Evolutionary conservation across 2,329 filamentous ascomycete genomes (phyloP).

Genomic region (Ascochyta pisi): DNA sequence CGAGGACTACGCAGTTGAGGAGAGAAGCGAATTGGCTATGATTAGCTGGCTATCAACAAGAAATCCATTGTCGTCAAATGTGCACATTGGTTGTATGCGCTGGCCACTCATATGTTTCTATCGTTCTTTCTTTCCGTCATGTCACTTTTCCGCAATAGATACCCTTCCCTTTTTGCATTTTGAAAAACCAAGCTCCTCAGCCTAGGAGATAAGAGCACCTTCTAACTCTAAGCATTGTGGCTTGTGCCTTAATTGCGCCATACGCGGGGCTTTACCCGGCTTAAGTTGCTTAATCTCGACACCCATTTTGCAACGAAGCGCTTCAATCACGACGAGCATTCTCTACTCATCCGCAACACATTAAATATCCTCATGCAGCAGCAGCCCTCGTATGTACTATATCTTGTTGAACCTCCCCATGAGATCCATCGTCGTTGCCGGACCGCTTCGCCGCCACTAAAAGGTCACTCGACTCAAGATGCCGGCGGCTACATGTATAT

Average conservation of each 20-base stretch:
- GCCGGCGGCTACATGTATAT: constrained; percentile 44
- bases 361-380: not conserved
- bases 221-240: not conserved
- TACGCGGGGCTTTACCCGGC: constrained; percentile 13
- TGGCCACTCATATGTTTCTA: not conserved
- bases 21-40: constrained; percentile 1
- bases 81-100: not conserved
- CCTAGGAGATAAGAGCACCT: not conserved
- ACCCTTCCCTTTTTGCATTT: not conserved
- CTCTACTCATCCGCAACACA: not conserved
- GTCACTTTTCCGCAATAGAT: not conserved
- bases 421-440: constrained; percentile 18
- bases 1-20: constrained; percentile 8
- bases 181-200: not conserved
- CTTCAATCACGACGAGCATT: not conserved
- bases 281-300: constrained; percentile 18
- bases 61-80: not conserved
- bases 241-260: constrained; percentile 3
- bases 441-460: constrained; percentile 46
- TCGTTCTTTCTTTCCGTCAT: not conserved
- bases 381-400: not conserved
- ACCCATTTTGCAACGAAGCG: not conserved
- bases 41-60: not conserved
- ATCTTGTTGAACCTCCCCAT: no score
- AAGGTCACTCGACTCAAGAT: constrained; percentile 14